phyloP scores from a whole-genome alignment of 1,284 basidiomycete species.

The Fomitiporia mediterranea region DNA sequence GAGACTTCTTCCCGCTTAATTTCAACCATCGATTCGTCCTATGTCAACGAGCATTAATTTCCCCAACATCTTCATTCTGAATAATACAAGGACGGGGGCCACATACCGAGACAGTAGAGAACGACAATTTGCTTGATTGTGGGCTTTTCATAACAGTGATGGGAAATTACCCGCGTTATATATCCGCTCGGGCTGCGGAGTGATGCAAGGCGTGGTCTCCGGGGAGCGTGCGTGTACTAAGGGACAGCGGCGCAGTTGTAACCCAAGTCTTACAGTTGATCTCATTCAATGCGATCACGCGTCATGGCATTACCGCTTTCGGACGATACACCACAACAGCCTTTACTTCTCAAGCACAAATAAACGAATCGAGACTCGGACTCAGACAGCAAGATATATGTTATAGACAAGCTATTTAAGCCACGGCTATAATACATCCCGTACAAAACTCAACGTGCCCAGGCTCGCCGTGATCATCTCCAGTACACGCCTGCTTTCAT shows the following conservation, averaged over 20 bases:
- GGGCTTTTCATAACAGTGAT: constrained; percentile 9
- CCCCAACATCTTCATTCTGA: neutral
- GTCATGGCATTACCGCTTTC: neutral
- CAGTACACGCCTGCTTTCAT: constrained; percentile 69
- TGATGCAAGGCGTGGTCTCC: neutral
- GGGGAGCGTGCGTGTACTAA: neutral
- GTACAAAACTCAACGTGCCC: constrained; percentile 68
- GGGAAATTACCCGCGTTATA: neutral
- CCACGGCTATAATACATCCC: constrained; percentile 35
- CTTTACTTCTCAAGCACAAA: neutral
- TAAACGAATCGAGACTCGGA: neutral
- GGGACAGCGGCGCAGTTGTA: neutral
- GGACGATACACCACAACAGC: neutral
- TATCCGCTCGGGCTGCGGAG: constrained; percentile 1
- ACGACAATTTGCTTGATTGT: constrained; percentile 1
- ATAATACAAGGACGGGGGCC: neutral
- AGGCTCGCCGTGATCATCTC: constrained; percentile 67
- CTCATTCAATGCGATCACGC: neutral
- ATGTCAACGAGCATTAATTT: neutral
- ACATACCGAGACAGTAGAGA: constrained; percentile 19
- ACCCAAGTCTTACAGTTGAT: too few species aligned
- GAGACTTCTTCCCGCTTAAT: constrained; percentile 47
- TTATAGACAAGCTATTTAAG: neutral
- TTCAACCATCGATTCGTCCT: constrained; percentile 76
- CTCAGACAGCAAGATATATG: neutral